phyloP scores from a whole-genome alignment of 2,329 filamentous ascomycete species.

The Boeremia lycopersici region DNA sequence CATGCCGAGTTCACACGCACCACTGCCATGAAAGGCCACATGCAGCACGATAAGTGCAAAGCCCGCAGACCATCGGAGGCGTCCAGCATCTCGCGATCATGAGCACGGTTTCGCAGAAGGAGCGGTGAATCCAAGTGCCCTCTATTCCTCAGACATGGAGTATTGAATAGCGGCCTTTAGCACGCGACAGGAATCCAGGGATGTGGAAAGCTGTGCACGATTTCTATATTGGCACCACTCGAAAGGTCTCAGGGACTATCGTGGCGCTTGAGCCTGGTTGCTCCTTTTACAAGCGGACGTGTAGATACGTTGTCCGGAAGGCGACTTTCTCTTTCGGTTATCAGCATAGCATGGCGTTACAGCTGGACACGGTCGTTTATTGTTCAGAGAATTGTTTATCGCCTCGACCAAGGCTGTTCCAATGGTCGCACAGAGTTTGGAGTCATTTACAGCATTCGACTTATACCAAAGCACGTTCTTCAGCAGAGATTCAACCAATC shows the following conservation, averaged over 20 bases:
- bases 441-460: neutral
- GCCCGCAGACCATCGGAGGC: conserved; percentile 60
- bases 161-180: too few relatives aligned
- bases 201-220: neutral
- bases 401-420: neutral
- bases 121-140: too few relatives aligned
- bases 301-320: neutral
- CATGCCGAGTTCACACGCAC: conserved; percentile 93
- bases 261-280: neutral
- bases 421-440: neutral
- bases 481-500: neutral
- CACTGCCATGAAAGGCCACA: conserved; percentile 84
- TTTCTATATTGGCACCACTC: neutral
- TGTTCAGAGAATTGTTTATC: neutral
- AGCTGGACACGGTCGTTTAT: neutral
- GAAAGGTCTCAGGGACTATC: neutral
- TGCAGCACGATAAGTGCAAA: conserved; percentile 91
- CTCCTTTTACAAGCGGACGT: neutral
- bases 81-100: conserved; percentile 17
- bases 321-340: neutral
- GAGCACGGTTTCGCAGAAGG: too few relatives aligned
- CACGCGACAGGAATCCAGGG: too few relatives aligned
- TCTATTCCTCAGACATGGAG: too few relatives aligned
- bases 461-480: neutral
- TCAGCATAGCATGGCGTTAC: conserved; percentile 13